Conservation (phyloP, 345 rosid species). For the Hypericum perforatum region DNA sequence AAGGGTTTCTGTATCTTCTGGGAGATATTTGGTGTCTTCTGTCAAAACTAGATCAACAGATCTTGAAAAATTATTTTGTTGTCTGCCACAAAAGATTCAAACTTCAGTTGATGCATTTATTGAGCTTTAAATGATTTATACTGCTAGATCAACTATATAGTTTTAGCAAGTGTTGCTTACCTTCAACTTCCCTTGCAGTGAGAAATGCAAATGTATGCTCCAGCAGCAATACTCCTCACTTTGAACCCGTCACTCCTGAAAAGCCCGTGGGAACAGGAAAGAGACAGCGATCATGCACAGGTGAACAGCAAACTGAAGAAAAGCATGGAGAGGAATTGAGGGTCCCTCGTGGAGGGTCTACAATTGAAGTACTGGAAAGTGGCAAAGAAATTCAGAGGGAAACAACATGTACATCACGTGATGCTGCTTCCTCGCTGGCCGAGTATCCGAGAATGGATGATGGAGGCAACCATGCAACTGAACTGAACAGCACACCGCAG, state of each 20-base stretch:
- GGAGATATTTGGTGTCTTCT: too few species aligned
- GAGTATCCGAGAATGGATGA: constrained; percentile 29
- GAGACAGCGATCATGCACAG: too few species aligned
- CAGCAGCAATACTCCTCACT: constrained; percentile 7
- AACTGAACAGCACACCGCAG: constrained; percentile 15
- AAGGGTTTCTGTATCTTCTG: too few species aligned
- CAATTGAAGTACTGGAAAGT: constrained; percentile 10
- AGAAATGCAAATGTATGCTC: constrained; percentile 17
- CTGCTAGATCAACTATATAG: too few species aligned
- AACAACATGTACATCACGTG: constrained; percentile 21
- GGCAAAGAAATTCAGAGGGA: constrained; percentile 15
- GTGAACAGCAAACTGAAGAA: constrained; percentile 11
- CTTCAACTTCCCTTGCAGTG: constrained; percentile 1
- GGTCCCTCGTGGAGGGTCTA: too few species aligned
- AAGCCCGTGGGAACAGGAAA: constrained; percentile 22
- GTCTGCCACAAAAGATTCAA: too few species aligned
- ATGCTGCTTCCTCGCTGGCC: constrained; percentile 9
- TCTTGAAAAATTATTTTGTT: too few species aligned
- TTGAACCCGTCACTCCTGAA: constrained; percentile 50
- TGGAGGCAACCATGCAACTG: constrained; percentile 15
- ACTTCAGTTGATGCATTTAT: too few species aligned
- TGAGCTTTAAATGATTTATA: too few species aligned
- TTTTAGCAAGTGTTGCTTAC: too few species aligned
- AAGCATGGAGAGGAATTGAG: too few species aligned
- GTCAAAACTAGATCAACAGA: too few species aligned